Percentiles rank a stretch among this genome's conserved stretches.
These are phyloP conservation scores for Epithele typhae DNA, from an alignment of 768 basidiomycete genomes.

Conservation along the genomic window DNA sequence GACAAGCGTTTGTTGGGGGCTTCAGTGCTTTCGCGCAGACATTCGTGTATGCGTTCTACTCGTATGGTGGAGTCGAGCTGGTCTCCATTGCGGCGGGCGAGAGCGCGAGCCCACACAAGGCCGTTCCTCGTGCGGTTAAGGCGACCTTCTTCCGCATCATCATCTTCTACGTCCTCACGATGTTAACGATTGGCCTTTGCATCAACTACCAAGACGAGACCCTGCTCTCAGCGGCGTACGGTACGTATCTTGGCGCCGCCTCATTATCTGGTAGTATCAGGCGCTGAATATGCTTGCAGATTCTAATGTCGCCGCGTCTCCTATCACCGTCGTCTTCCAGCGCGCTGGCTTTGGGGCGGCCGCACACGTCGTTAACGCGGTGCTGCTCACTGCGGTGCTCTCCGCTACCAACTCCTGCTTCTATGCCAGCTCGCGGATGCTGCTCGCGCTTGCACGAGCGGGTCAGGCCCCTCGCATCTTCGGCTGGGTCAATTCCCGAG, in stretches of 20 bases:
- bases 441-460: slow-evolving; percentile 54
- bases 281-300: slow-evolving; percentile 22
- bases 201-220: slow-evolving; percentile 57
- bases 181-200: slow-evolving; percentile 61
- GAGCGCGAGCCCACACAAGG: slow-evolving; percentile 55
- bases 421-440: slow-evolving; percentile 60
- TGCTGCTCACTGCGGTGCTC: slow-evolving; percentile 60
- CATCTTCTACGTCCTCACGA: slow-evolving; percentile 60
- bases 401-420: slow-evolving; percentile 65
- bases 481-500: slow-evolving; percentile 57
- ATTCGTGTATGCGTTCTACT: slow-evolving; percentile 69
- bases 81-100: slow-evolving; percentile 74
- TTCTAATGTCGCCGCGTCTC: slow-evolving; percentile 51
- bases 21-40: slow-evolving; percentile 50
- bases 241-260: slow-evolving; percentile 23
- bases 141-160: slow-evolving; percentile 65
- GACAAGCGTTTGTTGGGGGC: slow-evolving; percentile 51
- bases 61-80: slow-evolving; percentile 64
- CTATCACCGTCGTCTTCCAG: slow-evolving; percentile 59
- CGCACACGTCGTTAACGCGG: slow-evolving; percentile 61
- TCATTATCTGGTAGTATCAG: neutral
- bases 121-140: slow-evolving; percentile 51
- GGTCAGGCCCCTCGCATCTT: slow-evolving; percentile 66
- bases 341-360: slow-evolving; percentile 60
- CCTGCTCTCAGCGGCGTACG: slow-evolving; percentile 41